A percentile compares a stretch with the other conserved stretches of the same genome.
These are phyloP conservation scores for Amaranthus hypochondriacus DNA, from an alignment of 148 eudicot genomes.

Conservation along the genomic window DNA sequence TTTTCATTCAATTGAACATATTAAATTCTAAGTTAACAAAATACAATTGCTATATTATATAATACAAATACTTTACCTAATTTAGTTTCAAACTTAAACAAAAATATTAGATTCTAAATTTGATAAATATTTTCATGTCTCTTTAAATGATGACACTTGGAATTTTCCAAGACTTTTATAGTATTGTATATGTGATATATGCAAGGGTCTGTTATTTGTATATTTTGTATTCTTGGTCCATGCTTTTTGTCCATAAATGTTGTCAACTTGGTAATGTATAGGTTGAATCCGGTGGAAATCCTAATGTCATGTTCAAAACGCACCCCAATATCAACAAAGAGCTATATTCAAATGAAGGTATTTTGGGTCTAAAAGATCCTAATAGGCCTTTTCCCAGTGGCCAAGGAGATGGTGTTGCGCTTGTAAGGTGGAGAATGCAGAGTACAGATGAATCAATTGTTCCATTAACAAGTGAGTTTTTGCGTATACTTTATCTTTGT, in stretches of 20 bases:
- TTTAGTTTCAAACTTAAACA: too few relatives aligned
- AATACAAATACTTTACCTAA: too few relatives aligned
- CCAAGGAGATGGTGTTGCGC: slow-evolving; percentile 90
- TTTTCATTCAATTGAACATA: too few relatives aligned
- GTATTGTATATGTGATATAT: too few relatives aligned
- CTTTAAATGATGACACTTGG: too few relatives aligned
- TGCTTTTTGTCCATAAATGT: background rate
- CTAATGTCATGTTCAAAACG: slow-evolving; percentile 72
- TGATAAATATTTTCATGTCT: too few relatives aligned
- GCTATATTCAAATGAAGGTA: slow-evolving; percentile 62
- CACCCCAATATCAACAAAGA: slow-evolving; percentile 97
- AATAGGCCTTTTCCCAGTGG: slow-evolving; percentile 82
- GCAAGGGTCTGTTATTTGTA: background rate
- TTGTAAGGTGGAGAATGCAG: slow-evolving; percentile 96
- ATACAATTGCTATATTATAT: too few relatives aligned
- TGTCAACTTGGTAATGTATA: slow-evolving; percentile 30
- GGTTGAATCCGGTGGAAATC: slow-evolving; percentile 84
- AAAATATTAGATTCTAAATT: too few relatives aligned
- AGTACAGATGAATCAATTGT: slow-evolving; percentile 77
- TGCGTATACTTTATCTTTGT: background rate
- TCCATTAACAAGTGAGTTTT: too few relatives aligned
- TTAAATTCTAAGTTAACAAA: too few relatives aligned
- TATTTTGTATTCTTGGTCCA: background rate
- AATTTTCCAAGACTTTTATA: too few relatives aligned
- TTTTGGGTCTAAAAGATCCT: slow-evolving; percentile 93